phyloP scores from a whole-genome alignment of 2,329 filamentous ascomycete genomes.

The Xylariaceae sp. region DNA sequence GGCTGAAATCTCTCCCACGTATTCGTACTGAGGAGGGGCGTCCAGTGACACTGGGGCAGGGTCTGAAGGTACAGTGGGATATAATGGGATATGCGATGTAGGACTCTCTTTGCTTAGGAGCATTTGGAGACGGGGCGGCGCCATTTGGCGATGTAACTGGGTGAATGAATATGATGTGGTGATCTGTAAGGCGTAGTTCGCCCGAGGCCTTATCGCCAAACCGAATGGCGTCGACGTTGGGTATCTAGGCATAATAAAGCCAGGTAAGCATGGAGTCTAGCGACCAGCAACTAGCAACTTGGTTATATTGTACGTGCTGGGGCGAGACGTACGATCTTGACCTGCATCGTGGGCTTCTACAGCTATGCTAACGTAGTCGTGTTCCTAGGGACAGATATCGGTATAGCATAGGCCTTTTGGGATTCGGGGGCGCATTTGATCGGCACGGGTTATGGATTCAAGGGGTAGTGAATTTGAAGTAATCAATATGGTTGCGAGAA shows the following conservation, averaged over 20 bases:
- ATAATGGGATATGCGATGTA: conserved; percentile 98
- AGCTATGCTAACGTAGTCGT: conserved; percentile 1
- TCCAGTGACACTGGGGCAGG: conserved; percentile 71
- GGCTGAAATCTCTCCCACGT: conserved; percentile 91
- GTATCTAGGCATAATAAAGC: conserved; percentile 51
- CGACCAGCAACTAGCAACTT: background rate
- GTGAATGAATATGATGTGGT: conserved; percentile 58
- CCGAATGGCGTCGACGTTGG: conserved; percentile 67
- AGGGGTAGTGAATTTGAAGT: conserved; percentile 3
- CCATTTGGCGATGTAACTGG: conserved; percentile 34
- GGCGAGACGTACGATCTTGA: conserved; percentile 39
- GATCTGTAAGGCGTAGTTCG: conserved; percentile 66
- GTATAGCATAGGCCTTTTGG: conserved; percentile 16
- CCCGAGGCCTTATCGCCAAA: conserved; percentile 63
- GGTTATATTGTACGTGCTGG: background rate
- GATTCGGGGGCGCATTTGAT: conserved; percentile 35
- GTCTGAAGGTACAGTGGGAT: conserved; percentile 77
- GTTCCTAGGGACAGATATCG: background rate
- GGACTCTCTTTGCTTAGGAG: conserved; percentile 63
- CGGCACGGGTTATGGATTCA: conserved; percentile 5
- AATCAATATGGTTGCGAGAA: conserved; percentile 1
- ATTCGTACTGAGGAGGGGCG: conserved; percentile 84
- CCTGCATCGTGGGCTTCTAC: conserved; percentile 35
- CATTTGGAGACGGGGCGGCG: conserved; percentile 29
- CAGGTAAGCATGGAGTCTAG: conserved; percentile 19